phyloP scores from a whole-genome alignment of 331 rosid species.

The Pyracantha coccinea region DNA sequence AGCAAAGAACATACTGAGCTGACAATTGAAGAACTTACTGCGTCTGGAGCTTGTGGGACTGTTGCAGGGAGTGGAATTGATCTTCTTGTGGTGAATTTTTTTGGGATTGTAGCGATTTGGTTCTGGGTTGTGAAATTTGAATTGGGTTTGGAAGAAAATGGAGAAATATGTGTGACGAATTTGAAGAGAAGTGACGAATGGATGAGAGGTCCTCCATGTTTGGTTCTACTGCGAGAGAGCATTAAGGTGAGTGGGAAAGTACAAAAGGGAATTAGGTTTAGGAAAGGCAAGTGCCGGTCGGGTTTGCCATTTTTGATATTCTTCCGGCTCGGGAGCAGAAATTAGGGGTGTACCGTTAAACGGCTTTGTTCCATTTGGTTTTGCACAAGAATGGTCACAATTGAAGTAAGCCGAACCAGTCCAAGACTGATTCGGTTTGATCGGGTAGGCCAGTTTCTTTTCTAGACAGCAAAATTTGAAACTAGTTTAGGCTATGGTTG shows the following conservation, averaged over 20 bases:
- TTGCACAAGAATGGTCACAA: no score
- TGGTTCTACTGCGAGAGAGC: conserved; percentile 9
- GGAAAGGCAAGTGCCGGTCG: neutral
- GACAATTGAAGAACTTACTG: conserved; percentile 12
- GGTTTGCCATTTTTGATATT: neutral
- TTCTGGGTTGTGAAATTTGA: neutral
- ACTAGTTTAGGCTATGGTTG: no score
- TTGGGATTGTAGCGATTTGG: conserved; percentile 14
- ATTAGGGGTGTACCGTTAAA: no score
- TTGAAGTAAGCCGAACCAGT: no score
- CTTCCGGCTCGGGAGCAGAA: no score
- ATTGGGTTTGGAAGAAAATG: conserved; percentile 13
- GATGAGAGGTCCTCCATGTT: conserved; percentile 13
- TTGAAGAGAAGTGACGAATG: conserved; percentile 10
- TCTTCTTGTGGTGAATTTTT: conserved; percentile 9
- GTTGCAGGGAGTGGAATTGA: conserved; percentile 19
- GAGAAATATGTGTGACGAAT: conserved; percentile 2
- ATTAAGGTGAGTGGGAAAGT: conserved; percentile 8
- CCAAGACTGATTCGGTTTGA: no score
- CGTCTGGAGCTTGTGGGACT: conserved; percentile 1
- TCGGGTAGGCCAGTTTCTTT: no score
- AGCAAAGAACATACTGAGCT: conserved; percentile 36
- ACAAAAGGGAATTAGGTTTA: neutral
- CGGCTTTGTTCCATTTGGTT: no score
- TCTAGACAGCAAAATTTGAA: no score